Evolutionary conservation across 768 basidiomycete species (phyloP).

Genomic region (Tylopilus vinaceipallidus): DNA sequence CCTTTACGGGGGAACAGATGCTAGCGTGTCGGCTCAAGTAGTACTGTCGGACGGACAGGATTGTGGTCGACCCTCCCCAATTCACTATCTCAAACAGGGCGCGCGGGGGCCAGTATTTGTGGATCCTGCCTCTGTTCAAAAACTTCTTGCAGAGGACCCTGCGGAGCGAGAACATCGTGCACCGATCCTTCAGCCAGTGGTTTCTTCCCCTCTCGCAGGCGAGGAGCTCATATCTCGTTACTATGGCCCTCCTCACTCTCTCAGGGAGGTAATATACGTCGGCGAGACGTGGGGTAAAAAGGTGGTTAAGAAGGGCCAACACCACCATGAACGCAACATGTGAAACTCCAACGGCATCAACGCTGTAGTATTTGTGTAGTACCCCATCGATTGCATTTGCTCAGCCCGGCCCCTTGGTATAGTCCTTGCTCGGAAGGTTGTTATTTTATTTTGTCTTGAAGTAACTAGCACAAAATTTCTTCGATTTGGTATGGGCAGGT

Average conservation of each 20-base stretch:
- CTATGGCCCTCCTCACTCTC: not conserved
- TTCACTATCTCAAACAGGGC: conserved; percentile 22
- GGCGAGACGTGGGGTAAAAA: not conserved
- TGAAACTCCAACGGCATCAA: too few species aligned
- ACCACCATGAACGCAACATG: too few species aligned
- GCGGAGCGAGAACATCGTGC: conserved; percentile 4
- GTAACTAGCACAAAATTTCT: too few species aligned
- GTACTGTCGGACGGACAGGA: not conserved
- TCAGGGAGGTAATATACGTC: not conserved
- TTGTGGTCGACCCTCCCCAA: not conserved
- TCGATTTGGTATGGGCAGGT: too few species aligned
- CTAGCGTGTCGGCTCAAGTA: not conserved
- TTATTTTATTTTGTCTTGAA: too few species aligned
- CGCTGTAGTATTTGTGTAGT: too few species aligned
- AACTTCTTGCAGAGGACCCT: conserved; percentile 5
- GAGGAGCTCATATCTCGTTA: conserved; percentile 7
- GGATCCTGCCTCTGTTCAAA: not conserved
- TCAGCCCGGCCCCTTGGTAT: too few species aligned
- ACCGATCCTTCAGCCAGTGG: conserved; percentile 7
- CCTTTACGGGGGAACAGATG: not conserved
- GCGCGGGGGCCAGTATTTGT: conserved; percentile 21
- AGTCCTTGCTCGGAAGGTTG: too few species aligned
- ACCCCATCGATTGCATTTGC: too few species aligned
- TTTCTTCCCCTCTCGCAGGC: conserved; percentile 11
- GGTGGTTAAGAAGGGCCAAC: not conserved